These are phyloP conservation scores for Epichloe glyceriae DNA, from an alignment of 2,329 filamentous ascomycete genomes.

Conservation along the genomic window DNA sequence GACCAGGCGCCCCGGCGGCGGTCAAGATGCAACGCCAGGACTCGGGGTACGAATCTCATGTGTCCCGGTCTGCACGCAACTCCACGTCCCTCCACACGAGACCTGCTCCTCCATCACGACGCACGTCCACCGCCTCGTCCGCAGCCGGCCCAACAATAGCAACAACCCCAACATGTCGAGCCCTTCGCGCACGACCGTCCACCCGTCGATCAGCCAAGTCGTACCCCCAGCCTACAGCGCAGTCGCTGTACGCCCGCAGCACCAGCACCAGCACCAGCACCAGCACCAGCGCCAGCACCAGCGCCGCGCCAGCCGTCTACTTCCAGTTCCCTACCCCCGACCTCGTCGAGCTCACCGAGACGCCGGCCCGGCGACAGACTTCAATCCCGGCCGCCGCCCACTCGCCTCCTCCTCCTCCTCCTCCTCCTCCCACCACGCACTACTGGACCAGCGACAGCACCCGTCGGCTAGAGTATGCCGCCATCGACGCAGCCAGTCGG, in stretches of 20 bases:
- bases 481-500: constrained; percentile 48
- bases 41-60: constrained; percentile 44
- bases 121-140: constrained; percentile 19
- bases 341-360: constrained; percentile 15
- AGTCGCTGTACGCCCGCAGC: constrained; percentile 22
- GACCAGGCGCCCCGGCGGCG: constrained; percentile 13
- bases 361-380: neutral
- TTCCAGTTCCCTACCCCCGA: constrained; percentile 38
- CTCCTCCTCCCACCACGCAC: constrained; percentile 44
- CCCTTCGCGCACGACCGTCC: constrained; percentile 25
- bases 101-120: constrained; percentile 17
- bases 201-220: constrained; percentile 29
- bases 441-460: constrained; percentile 56
- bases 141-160: constrained; percentile 10
- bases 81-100: constrained; percentile 22
- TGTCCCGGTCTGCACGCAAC: constrained; percentile 20
- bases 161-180: constrained; percentile 13
- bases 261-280: constrained; percentile 10
- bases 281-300: constrained; percentile 15
- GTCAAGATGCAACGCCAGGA: constrained; percentile 40
- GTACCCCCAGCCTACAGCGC: constrained; percentile 16
- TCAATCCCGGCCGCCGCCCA: constrained; percentile 10
- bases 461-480: constrained; percentile 50
- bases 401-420: constrained; percentile 35
- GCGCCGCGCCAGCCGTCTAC: constrained; percentile 24